A percentile compares a stretch with the other conserved stretches of the same genome.
Conservation (phyloP, 495 filamentous ascomycete species). For the Evernia prunastri region DNA sequence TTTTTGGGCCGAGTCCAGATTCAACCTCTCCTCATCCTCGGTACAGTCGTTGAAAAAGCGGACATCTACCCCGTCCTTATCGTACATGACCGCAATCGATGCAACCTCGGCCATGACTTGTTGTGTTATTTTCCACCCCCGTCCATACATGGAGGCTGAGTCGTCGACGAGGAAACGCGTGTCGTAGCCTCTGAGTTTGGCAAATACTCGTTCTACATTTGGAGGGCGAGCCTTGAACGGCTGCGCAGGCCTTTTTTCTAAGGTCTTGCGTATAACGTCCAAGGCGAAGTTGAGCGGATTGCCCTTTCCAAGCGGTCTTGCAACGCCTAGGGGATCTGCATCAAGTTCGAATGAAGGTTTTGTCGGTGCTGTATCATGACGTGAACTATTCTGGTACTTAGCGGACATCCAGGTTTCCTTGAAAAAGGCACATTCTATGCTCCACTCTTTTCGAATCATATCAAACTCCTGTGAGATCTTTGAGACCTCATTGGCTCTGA, state of each 20-base stretch:
- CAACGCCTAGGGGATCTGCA: neutral
- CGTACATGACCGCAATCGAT: slow-evolving; percentile 72
- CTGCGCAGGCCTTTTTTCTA: neutral
- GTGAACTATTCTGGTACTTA: neutral
- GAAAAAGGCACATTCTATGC: slow-evolving; percentile 1
- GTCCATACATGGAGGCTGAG: slow-evolving; percentile 71
- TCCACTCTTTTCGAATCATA: slow-evolving; percentile 5
- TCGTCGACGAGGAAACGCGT: slow-evolving; percentile 92
- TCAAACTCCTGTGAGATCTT: slow-evolving; percentile 1
- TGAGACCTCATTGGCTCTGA: neutral
- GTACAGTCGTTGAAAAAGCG: slow-evolving; percentile 77
- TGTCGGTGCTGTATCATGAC: neutral
- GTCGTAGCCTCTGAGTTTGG: slow-evolving; percentile 51
- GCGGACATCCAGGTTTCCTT: neutral
- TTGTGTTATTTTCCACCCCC: slow-evolving; percentile 65
- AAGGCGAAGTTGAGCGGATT: neutral
- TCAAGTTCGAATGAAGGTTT: neutral
- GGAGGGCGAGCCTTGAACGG: neutral
- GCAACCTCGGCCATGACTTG: slow-evolving; percentile 66
- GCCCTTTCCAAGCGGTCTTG: neutral
- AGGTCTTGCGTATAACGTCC: neutral
- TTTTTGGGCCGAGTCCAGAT: slow-evolving; percentile 45
- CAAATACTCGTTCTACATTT: slow-evolving; percentile 12
- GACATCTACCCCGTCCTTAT: slow-evolving; percentile 80
- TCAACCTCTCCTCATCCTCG: slow-evolving; percentile 20